These are phyloP conservation scores for Microbotryomycetes sp. DNA, from an alignment of 1,284 basidiomycete genomes.

Conservation along the genomic window DNA sequence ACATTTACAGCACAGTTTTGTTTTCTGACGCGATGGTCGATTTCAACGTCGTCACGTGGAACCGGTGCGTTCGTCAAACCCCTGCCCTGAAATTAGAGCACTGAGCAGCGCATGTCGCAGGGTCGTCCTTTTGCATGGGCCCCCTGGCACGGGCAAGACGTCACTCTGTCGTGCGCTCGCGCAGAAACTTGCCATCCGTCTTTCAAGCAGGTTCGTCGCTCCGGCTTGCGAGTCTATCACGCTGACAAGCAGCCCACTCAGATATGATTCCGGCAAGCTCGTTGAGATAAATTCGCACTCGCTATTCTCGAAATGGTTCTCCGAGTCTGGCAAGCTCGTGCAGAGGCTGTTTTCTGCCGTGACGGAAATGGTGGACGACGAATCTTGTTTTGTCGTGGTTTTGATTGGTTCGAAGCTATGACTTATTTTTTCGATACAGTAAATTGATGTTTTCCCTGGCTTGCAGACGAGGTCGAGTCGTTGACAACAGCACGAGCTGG, in stretches of 20 bases:
- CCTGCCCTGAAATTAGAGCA: neutral
- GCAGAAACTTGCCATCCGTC: conserved; percentile 87
- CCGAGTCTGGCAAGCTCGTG: conserved; percentile 95
- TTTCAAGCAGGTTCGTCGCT: conserved; percentile 64
- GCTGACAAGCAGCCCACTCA: conserved; percentile 38
- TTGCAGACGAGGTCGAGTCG: conserved; percentile 87
- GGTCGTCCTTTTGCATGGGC: conserved; percentile 87
- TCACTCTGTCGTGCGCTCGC: conserved; percentile 88
- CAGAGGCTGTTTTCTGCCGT: conserved; percentile 86
- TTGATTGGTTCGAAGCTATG: conserved; percentile 63
- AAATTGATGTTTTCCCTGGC: neutral
- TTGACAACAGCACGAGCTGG: conserved; percentile 86
- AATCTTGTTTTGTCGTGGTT: conserved; percentile 83
- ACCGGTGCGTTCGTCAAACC: conserved; percentile 49
- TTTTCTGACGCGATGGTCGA: conserved; percentile 85
- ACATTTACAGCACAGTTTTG: conserved; percentile 85
- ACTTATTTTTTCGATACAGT: neutral
- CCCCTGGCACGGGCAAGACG: conserved; percentile 97
- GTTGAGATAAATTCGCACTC: conserved; percentile 98
- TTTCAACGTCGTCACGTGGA: conserved; percentile 90
- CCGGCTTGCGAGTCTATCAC: neutral
- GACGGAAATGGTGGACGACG: conserved; percentile 77
- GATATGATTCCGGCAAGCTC: conserved; percentile 75
- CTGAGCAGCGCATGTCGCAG: conserved; percentile 33
- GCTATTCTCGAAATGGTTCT: conserved; percentile 94